Conservation (phyloP, 2,329 filamentous ascomycete species). For the Ophiostoma quercus region DNA sequence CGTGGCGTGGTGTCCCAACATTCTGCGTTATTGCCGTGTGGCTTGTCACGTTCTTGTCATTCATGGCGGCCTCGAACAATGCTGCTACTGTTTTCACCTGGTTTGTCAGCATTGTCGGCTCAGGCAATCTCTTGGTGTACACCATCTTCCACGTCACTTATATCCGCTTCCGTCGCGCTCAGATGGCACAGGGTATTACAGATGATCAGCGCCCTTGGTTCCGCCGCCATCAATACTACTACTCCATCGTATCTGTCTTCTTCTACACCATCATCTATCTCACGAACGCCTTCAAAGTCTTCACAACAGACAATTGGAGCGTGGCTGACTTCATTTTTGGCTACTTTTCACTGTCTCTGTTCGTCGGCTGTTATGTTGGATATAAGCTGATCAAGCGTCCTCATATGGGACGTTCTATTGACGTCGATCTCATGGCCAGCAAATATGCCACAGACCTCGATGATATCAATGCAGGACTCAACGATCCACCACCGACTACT, state of each 20-base stretch:
- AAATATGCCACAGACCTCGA: not conserved
- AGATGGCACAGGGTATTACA: not conserved
- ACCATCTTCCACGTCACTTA: constrained; percentile 3
- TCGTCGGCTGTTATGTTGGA: not conserved
- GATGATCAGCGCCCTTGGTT: not conserved
- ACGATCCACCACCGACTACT: not conserved
- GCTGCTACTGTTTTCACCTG: not conserved
- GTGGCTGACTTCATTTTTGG: not conserved
- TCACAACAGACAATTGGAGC: not conserved
- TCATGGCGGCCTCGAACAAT: not conserved
- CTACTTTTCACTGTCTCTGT: not conserved
- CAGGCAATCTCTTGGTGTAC: not conserved
- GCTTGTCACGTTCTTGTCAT: not conserved
- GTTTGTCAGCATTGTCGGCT: constrained; percentile 5
- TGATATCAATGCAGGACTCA: not conserved
- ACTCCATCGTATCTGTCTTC: not conserved
- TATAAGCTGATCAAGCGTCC: not conserved
- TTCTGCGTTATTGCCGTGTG: not conserved
- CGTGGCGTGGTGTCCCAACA: not conserved
- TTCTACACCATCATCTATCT: not conserved
- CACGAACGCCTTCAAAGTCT: not conserved
- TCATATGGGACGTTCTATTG: not conserved
- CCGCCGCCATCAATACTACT: not conserved
- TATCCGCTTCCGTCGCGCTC: constrained; percentile 3
- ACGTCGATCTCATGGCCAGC: not conserved